phyloP scores from a whole-genome alignment of 129 eudicot genomes.

The Deinandra increscens region DNA sequence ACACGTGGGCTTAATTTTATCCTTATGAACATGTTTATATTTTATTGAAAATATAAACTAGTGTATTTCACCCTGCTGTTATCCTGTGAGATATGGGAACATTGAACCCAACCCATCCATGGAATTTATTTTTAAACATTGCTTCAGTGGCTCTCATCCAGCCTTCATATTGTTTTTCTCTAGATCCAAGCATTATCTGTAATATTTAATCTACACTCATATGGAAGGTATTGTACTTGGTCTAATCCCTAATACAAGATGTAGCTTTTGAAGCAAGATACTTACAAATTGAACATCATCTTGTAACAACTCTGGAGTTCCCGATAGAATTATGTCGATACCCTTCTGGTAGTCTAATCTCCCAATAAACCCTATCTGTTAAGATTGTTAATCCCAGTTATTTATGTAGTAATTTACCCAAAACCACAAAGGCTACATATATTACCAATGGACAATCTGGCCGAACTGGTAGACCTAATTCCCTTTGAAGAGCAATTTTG shows the following conservation, averaged over 20 bases:
- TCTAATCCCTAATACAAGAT: neutral
- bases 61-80: conserved; percentile 79
- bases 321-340: conserved; percentile 81
- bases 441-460: conserved; percentile 95
- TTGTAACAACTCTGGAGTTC: conserved; percentile 75
- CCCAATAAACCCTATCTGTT: conserved; percentile 95
- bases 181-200: conserved; percentile 97
- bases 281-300: conserved; percentile 97
- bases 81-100: conserved; percentile 96
- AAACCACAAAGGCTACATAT: conserved; percentile 8
- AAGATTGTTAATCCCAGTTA: conserved; percentile 3
- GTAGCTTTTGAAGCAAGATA: conserved; percentile 14
- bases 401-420: neutral
- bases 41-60: neutral
- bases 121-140: conserved; percentile 59
- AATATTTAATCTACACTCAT: conserved; percentile 11
- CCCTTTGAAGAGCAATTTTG: conserved; percentile 83
- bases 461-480: conserved; percentile 85
- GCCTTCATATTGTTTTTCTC: conserved; percentile 92
- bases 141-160: conserved; percentile 93
- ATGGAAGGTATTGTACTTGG: neutral
- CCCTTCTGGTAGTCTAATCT: conserved; percentile 98
- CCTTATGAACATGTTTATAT: neutral
- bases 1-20: conserved; percentile 17
- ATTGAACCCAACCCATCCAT: conserved; percentile 98